Base-by-base conservation (phyloP, 2,329 filamentous ascomycete genomes). In the Neurospora crassa region DNA sequence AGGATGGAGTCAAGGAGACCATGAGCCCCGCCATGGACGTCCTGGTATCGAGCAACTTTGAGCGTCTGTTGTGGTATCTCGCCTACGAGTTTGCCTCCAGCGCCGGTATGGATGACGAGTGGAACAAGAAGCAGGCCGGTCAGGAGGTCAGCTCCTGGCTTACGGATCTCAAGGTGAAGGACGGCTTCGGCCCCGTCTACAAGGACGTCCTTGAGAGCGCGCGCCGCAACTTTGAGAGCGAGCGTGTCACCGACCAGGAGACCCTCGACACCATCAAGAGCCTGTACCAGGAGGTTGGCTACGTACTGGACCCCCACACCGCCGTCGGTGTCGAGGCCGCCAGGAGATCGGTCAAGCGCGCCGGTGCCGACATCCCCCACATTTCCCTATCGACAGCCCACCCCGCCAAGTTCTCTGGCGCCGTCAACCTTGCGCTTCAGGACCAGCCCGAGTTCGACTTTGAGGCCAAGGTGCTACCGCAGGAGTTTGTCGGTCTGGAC, bases 11-110 rank as follows among this genome's bases (percentile, higher is more conserved):
- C 73, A 94, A 93, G 83, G 94, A 97, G 83, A 99, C 96, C 0
- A 87, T 96, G 69, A 94, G 91, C 76, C 96, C 96, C 0, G 96
- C 96, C 67, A 98, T 99, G 96, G 96, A 99, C 80, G 98, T 98
- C 75, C 86, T 98, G 3, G 94, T 98, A 14, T 95, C 92, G 34
- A 96, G 92, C 80, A 99, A 99, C 84, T 98, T 99, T 79, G 96
- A 99, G 85, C 89, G 96, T 41, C 86, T 99, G 5, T 86, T 99
- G 12, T 98, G 95, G 95, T 97, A 93, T 85, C 85, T 98, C 40
- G 91, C 93, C 1, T 92, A 93, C 82, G 87, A 92, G 76, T 91
- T 90, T 73, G 89, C 88, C 20, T 78, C 83, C 7, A 83, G 80
- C 14, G 84, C 85, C 4, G 87, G 87, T 69, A 88, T 90, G 85